Conservation (phyloP, 805 yeast genomes). For the Metschnikowia vanudenii region DNA sequence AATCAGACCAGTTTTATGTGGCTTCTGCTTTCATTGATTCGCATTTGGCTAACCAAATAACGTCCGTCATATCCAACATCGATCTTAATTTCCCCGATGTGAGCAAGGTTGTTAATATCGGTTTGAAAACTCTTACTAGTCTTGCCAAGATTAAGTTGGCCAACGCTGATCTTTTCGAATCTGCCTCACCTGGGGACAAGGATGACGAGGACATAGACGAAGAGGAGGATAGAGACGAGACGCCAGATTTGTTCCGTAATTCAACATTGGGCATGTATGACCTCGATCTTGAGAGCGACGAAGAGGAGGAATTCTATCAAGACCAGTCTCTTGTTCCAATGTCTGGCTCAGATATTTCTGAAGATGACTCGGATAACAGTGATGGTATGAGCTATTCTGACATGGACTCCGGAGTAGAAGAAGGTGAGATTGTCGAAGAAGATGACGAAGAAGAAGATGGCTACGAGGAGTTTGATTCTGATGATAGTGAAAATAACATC, state of each 20-base stretch:
- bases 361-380: conserved; percentile 24
- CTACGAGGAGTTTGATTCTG: conserved; percentile 23
- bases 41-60: conserved; percentile 55
- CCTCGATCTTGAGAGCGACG: conserved; percentile 66
- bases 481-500: conserved; percentile 30
- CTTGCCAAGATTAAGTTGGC: conserved; percentile 56
- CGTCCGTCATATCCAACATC: conserved; percentile 58
- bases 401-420: conserved; percentile 24
- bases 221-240: conserved; percentile 65
- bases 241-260: conserved; percentile 80
- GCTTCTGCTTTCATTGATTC: conserved; percentile 69
- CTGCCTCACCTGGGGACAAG: conserved; percentile 49
- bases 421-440: conserved; percentile 23
- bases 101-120: conserved; percentile 54
- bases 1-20: conserved; percentile 61
- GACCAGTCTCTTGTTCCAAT: conserved; percentile 41
- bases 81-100: conserved; percentile 75
- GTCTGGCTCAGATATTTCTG: conserved; percentile 32
- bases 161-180: conserved; percentile 57
- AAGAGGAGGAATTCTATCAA: conserved; percentile 47
- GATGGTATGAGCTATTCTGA: conserved; percentile 28
- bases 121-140: conserved; percentile 57
- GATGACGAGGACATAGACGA: conserved; percentile 45
- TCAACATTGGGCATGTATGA: conserved; percentile 96
- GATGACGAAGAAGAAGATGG: conserved; percentile 15